Conservation (phyloP, 768 basidiomycete genomes). For the Lanmaoa pseudosensibilis region DNA sequence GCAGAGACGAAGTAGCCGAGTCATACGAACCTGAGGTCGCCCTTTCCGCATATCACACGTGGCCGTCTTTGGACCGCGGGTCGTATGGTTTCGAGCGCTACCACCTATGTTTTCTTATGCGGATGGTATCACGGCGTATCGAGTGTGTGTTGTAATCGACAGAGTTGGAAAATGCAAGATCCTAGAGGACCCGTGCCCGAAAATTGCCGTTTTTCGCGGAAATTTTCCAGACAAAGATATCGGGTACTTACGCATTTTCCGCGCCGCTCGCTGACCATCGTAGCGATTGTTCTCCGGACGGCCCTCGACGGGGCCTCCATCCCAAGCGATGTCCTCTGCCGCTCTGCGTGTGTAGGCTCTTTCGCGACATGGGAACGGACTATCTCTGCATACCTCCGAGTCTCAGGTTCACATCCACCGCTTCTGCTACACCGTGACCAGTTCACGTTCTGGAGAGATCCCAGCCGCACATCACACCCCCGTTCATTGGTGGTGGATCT, state of each 20-base stretch:
- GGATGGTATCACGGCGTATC: background rate
- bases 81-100: background rate
- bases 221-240: too few species aligned
- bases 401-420: background rate
- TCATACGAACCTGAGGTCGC: background rate
- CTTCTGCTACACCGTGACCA: constrained; percentile 18
- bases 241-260: background rate
- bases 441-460: constrained; percentile 9
- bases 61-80: background rate
- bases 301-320: constrained; percentile 9
- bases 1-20: background rate
- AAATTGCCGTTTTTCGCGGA: too few species aligned
- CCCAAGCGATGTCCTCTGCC: constrained; percentile 21
- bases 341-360: constrained; percentile 14
- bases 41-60: background rate
- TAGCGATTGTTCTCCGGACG: constrained; percentile 13
- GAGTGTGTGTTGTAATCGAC: background rate
- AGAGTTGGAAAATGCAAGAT: background rate
- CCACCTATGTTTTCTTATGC: background rate
- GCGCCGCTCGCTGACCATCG: constrained; percentile 13
- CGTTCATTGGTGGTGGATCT: constrained; percentile 25
- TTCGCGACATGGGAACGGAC: constrained; percentile 14
- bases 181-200: background rate
- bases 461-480: constrained; percentile 21
- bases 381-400: constrained; percentile 21